These are phyloP conservation scores for Penicillium sp. DNA, from an alignment of 2,329 filamentous ascomycete genomes.

Conservation along the genomic window DNA sequence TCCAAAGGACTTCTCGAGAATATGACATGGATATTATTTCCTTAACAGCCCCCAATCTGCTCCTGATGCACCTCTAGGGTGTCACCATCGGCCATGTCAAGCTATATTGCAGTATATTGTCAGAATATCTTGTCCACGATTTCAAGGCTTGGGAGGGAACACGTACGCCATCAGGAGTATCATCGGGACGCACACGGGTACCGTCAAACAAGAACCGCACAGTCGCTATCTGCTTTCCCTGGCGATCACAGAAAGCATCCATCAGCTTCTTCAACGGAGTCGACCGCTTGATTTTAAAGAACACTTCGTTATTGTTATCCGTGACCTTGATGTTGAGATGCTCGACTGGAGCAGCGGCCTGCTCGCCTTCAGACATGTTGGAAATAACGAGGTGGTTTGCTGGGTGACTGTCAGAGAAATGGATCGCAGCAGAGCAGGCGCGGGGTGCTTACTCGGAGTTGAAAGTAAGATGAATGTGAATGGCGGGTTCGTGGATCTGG, in stretches of 20 bases:
- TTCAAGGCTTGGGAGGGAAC: neutral
- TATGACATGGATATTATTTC: neutral
- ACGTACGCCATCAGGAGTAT: slow-evolving; percentile 90
- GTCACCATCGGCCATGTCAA: slow-evolving; percentile 96
- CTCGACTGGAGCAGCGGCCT: slow-evolving; percentile 56
- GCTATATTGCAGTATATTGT: slow-evolving; percentile 52
- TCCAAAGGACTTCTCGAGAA: neutral
- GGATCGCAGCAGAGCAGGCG: neutral
- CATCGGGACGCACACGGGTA: slow-evolving; percentile 81
- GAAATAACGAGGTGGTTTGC: neutral
- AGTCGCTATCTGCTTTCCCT: slow-evolving; percentile 80
- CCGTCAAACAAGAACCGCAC: slow-evolving; percentile 97
- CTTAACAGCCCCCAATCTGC: slow-evolving; percentile 74
- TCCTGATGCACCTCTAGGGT: slow-evolving; percentile 97
- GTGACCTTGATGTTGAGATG: slow-evolving; percentile 99
- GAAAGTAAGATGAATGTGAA: neutral
- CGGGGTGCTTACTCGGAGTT: slow-evolving; percentile 12
- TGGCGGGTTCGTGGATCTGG: neutral
- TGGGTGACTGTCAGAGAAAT: neutral
- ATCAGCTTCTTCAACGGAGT: slow-evolving; percentile 97
- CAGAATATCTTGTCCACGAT: neutral
- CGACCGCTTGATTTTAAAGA: slow-evolving; percentile 99
- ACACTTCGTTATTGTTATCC: slow-evolving; percentile 99
- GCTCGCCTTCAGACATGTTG: slow-evolving; percentile 23
- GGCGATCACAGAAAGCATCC: slow-evolving; percentile 95